These are phyloP conservation scores for Polygonum aviculare DNA, from an alignment of 148 eudicot species.

Conservation along the genomic window DNA sequence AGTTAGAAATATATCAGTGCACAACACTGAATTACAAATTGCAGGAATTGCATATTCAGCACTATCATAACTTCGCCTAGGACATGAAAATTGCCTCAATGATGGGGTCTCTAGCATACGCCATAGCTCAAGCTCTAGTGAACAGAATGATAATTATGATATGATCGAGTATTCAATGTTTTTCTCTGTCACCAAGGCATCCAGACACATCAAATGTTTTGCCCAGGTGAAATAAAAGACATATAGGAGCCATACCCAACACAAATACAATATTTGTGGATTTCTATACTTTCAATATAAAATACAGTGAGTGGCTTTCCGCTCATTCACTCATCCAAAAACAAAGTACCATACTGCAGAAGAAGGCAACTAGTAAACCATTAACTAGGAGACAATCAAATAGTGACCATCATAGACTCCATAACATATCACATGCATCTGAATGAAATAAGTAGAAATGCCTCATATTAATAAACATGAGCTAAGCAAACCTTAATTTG, in stretches of 20 bases:
- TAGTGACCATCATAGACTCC: background rate
- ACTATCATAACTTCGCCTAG: background rate
- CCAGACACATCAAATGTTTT: background rate
- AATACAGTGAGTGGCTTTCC: background rate
- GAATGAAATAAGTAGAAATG: background rate
- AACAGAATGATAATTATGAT: background rate
- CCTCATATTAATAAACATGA: background rate
- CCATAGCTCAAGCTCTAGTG: background rate
- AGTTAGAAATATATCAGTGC: background rate
- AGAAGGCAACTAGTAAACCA: background rate
- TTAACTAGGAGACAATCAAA: background rate
- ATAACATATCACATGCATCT: background rate
- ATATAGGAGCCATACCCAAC: background rate
- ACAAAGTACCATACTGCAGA: background rate
- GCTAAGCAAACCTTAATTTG: background rate
- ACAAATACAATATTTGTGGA: background rate
- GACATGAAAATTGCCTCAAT: background rate
- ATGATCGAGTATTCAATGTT: background rate
- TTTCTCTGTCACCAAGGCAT: background rate
- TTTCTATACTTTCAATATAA: background rate
- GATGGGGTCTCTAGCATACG: background rate
- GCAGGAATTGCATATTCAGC: background rate
- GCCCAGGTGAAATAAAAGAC: background rate
- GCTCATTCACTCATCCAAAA: background rate
- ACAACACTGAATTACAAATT: background rate